Evolutionary conservation across 345 rosid species (phyloP).

Genomic region (Citrus trifoliata): DNA sequence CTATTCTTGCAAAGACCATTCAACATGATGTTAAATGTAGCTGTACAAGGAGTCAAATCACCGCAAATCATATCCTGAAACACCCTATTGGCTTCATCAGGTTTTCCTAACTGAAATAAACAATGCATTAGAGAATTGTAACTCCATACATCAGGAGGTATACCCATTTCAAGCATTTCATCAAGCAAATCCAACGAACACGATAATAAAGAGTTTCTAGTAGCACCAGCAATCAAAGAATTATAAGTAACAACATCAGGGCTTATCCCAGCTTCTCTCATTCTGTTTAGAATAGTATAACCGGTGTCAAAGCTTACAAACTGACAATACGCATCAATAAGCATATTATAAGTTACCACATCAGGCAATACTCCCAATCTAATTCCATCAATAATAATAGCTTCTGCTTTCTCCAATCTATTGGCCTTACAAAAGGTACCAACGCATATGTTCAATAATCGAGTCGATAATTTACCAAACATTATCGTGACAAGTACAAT

Average conservation of each 20-base stretch:
- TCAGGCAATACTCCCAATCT: constrained; percentile 76
- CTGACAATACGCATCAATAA: constrained; percentile 61
- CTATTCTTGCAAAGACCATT: constrained; percentile 83
- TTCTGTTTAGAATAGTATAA: constrained; percentile 50
- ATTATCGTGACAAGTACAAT: constrained; percentile 12
- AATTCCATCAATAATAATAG: constrained; percentile 53
- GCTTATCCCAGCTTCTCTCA: constrained; percentile 62
- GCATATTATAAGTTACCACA: constrained; percentile 76
- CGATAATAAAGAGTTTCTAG: constrained; percentile 34
- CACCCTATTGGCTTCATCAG: constrained; percentile 59
- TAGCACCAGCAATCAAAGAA: constrained; percentile 68
- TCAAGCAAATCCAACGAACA: constrained; percentile 61
- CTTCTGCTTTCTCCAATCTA: constrained; percentile 61
- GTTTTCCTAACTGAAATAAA: constrained; percentile 59
- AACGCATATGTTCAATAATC: constrained; percentile 59
- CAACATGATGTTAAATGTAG: constrained; percentile 67
- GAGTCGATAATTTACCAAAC: constrained; percentile 49
- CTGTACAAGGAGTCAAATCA: constrained; percentile 33
- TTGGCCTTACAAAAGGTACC: constrained; percentile 54
- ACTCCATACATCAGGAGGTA: constrained; percentile 78
- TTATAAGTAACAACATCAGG: constrained; percentile 68
- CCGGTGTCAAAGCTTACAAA: constrained; percentile 59
- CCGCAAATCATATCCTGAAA: constrained; percentile 39
- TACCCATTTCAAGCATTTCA: constrained; percentile 65
- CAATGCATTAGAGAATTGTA: constrained; percentile 82